These are phyloP conservation scores for Boletus pseudo-olivaceus DNA, from an alignment of 768 basidiomycete genomes.

Conservation along the genomic window DNA sequence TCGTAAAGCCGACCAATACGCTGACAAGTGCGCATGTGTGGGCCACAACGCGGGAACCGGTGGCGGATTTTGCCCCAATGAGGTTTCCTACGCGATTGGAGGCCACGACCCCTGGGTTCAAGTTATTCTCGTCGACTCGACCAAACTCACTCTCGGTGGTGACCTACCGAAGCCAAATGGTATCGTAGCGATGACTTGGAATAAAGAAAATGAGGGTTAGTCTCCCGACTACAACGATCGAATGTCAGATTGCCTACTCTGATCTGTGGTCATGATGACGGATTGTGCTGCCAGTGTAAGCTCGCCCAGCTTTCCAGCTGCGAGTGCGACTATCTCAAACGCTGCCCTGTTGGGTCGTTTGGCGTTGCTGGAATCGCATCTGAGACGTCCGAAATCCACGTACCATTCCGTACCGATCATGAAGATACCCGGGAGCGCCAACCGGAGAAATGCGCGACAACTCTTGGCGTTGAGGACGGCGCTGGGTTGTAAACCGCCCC, in stretches of 20 bases:
- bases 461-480: constrained; percentile 45
- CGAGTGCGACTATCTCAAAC: constrained; percentile 78
- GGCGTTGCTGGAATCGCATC: background rate
- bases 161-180: constrained; percentile 64
- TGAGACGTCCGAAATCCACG: constrained; percentile 7
- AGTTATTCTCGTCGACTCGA: background rate
- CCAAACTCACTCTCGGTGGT: background rate
- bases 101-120: constrained; percentile 55
- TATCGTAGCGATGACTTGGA: constrained; percentile 62
- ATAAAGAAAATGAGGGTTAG: background rate
- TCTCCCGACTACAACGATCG: background rate
- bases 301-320: constrained; percentile 68
- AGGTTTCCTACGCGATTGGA: constrained; percentile 72
- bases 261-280: constrained; percentile 78
- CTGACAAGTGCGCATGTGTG: constrained; percentile 65
- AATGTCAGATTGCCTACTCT: constrained; percentile 42
- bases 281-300: constrained; percentile 71
- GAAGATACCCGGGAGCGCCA: constrained; percentile 73
- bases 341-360: constrained; percentile 53
- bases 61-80: constrained; percentile 54
- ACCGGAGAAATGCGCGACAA: constrained; percentile 55
- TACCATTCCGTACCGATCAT: constrained; percentile 84
- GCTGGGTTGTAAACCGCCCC: constrained; percentile 54
- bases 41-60: constrained; percentile 53
- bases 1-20: constrained; percentile 50